phyloP scores from a whole-genome alignment of 345 rosid genomes.

The Populus tremula region DNA sequence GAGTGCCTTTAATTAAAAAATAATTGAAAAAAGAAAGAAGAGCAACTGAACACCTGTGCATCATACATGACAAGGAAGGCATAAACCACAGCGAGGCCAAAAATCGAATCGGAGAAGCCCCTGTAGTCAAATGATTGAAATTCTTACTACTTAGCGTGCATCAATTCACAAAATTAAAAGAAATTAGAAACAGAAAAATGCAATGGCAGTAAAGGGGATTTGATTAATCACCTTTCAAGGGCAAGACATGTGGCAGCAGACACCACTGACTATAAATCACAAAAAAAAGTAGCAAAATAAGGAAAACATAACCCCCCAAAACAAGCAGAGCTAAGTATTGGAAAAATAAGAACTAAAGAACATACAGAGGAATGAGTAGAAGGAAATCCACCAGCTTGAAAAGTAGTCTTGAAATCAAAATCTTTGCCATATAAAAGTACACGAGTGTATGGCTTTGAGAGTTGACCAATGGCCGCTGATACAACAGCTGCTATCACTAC shows the following conservation, averaged over 20 bases:
- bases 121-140: constrained; percentile 31
- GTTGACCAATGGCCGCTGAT: constrained; percentile 81
- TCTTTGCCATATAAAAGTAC: constrained; percentile 52
- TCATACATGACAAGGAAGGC: constrained; percentile 91
- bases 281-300: neutral
- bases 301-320: neutral
- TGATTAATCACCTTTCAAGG: constrained; percentile 59
- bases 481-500: constrained; percentile 71
- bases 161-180: neutral
- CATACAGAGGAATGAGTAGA: constrained; percentile 84
- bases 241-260: constrained; percentile 84
- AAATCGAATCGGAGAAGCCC: constrained; percentile 81
- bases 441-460: constrained; percentile 73
- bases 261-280: constrained; percentile 57
- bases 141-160: neutral
- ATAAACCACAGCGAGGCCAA: constrained; percentile 71
- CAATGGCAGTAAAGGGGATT: neutral
- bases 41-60: constrained; percentile 54
- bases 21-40: no score
- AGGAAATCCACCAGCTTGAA: constrained; percentile 91
- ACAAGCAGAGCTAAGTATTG: neutral
- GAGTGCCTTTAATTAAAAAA: neutral
- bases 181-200: neutral
- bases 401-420: constrained; percentile 51
- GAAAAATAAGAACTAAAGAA: neutral